Percentiles rank a stretch among this genome's conserved stretches.
These are phyloP conservation scores for Aspergillus alliaceus DNA, from an alignment of 2,329 filamentous ascomycete genomes.

Conservation along the genomic window DNA sequence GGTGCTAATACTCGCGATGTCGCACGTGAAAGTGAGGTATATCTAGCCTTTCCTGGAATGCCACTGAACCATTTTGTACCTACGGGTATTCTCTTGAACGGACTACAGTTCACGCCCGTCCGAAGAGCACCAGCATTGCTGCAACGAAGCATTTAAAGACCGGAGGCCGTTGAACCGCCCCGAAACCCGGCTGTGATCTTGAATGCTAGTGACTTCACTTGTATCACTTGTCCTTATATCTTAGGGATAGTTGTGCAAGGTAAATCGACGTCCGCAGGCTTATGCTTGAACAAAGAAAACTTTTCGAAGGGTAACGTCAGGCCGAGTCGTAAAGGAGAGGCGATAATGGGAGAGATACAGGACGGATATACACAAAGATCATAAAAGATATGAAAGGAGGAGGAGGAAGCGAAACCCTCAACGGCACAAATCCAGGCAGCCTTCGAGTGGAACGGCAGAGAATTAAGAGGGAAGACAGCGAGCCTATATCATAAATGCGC, in stretches of 20 bases:
- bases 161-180: not conserved
- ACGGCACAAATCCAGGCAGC: not conserved
- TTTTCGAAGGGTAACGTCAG: slow-evolving; percentile 16
- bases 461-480: not conserved
- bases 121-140: slow-evolving; percentile 21
- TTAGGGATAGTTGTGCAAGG: not conserved
- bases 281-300: slow-evolving; percentile 8
- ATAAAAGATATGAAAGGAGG: not conserved
- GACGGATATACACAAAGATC: slow-evolving; percentile 8
- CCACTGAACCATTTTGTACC: slow-evolving; percentile 7
- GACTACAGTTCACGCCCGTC: slow-evolving; percentile 8
- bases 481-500: not conserved
- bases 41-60: not conserved
- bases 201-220: not conserved
- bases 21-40: not conserved
- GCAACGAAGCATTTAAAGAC: slow-evolving; percentile 20
- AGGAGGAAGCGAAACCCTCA: not conserved
- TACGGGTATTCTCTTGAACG: slow-evolving; percentile 12
- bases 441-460: not conserved
- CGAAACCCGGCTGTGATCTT: not conserved
- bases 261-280: not conserved
- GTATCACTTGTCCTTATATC: not conserved
- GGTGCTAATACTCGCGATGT: not conserved
- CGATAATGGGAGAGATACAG: slow-evolving; percentile 8
- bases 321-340: not conserved